These are phyloP conservation scores for Cyberlindnera maritima DNA, from an alignment of 805 yeast genomes.

Conservation along the genomic window DNA sequence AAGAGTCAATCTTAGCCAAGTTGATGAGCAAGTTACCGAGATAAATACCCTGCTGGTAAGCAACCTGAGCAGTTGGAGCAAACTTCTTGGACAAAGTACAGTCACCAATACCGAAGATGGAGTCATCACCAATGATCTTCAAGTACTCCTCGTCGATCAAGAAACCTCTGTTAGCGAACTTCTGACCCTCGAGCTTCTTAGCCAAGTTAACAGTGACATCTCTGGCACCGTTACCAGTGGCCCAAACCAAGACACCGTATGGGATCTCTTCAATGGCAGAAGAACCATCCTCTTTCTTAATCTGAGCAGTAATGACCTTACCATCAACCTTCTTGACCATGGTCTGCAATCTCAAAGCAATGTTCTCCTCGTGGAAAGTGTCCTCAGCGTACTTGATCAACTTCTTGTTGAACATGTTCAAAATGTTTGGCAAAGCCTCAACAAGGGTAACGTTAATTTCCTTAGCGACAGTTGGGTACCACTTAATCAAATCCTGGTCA, in stretches of 20 bases:
- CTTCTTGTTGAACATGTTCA: constrained; percentile 68
- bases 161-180: constrained; percentile 86
- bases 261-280: constrained; percentile 62
- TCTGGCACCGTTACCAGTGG: constrained; percentile 94
- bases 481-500: constrained; percentile 82
- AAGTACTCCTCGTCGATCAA: constrained; percentile 73
- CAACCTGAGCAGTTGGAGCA: constrained; percentile 98
- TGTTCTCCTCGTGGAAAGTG: constrained; percentile 64
- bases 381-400: constrained; percentile 77
- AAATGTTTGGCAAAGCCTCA: constrained; percentile 89
- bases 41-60: constrained; percentile 88
- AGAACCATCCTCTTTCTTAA: constrained; percentile 64
- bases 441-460: constrained; percentile 83
- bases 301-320: constrained; percentile 65
- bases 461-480: constrained; percentile 82
- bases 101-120: constrained; percentile 88
- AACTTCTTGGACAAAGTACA: constrained; percentile 84
- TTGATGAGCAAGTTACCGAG: constrained; percentile 71
- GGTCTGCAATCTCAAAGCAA: constrained; percentile 76
- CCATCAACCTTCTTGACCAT: constrained; percentile 85
- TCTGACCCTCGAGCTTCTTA: constrained; percentile 68
- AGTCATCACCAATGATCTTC: constrained; percentile 74
- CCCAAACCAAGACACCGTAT: constrained; percentile 94
- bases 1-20: constrained; percentile 57
- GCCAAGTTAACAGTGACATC: constrained; percentile 66